Conservation (phyloP, 1,284 basidiomycete genomes). For the Cutaneotrichosporon daszewskae region DNA sequence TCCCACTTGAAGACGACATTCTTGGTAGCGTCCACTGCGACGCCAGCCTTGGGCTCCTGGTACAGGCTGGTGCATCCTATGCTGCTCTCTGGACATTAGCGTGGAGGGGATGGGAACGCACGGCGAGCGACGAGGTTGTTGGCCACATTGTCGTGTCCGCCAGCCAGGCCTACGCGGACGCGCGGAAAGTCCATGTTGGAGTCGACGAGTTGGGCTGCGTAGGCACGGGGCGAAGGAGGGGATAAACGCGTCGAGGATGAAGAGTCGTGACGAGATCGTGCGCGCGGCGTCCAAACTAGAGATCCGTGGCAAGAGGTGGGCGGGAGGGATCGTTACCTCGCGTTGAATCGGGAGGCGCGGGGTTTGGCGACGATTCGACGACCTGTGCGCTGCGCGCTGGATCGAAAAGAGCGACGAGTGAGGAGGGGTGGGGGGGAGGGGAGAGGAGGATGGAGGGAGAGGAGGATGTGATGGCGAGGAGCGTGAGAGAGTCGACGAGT, state of each 20-base stretch:
- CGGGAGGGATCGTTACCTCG: background rate
- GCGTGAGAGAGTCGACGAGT: no score
- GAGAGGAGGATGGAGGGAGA: no score
- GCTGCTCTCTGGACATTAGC: background rate
- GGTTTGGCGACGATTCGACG: background rate
- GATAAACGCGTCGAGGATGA: background rate
- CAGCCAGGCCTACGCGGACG: conserved; percentile 7
- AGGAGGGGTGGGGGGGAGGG: background rate
- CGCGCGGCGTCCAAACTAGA: background rate
- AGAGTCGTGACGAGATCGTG: background rate
- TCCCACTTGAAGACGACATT: conserved; percentile 68
- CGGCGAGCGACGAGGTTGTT: background rate
- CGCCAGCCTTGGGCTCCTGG: conserved; percentile 55
- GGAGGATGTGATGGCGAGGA: no score
- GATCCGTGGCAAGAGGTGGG: background rate
- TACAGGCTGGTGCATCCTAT: conserved; percentile 54
- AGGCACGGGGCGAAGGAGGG: conserved; percentile 1
- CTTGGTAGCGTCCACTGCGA: conserved; percentile 49
- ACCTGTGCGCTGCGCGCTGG: background rate
- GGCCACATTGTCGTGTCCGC: background rate
- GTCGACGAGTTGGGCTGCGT: background rate
- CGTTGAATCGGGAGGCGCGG: no score
- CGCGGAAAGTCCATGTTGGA: conserved; percentile 1
- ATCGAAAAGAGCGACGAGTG: background rate
- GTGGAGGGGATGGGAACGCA: background rate